phyloP scores from a whole-genome alignment of 768 basidiomycete genomes.

The Gyrodon lividus region DNA sequence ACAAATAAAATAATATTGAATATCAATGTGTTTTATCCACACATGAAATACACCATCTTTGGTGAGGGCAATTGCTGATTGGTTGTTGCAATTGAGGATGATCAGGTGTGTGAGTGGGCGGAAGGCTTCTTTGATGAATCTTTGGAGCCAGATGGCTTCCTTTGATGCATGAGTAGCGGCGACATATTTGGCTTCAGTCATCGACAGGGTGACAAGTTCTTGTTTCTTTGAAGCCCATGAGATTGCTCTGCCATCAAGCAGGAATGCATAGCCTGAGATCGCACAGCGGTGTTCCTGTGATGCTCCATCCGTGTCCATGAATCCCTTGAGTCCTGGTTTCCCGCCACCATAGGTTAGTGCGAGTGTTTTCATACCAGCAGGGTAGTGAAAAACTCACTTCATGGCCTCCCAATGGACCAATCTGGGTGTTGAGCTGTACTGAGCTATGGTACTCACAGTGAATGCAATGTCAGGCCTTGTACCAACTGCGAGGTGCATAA shows the following conservation, averaged over 20 bases:
- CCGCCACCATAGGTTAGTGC: too few species aligned
- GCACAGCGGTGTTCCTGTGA: slow-evolving; percentile 22
- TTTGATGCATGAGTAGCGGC: slow-evolving; percentile 30
- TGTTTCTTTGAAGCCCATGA: slow-evolving; percentile 39
- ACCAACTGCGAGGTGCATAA: slow-evolving; percentile 30
- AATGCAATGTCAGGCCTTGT: slow-evolving; percentile 31
- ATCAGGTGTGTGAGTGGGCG: slow-evolving; percentile 18
- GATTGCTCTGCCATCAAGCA: slow-evolving; percentile 27
- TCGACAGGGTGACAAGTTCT: slow-evolving; percentile 38
- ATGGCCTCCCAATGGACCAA: slow-evolving; percentile 36
- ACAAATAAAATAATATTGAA: slow-evolving; percentile 33
- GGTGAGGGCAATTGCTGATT: slow-evolving; percentile 33
- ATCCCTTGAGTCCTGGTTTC: not conserved
- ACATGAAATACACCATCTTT: slow-evolving; percentile 17
- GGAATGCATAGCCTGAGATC: slow-evolving; percentile 27
- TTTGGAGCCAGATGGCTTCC: slow-evolving; percentile 34
- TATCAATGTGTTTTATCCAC: slow-evolving; percentile 38
- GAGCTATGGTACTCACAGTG: slow-evolving; percentile 17
- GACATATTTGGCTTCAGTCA: slow-evolving; percentile 42
- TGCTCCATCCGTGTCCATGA: slow-evolving; percentile 14
- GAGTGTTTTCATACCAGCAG: slow-evolving; percentile 33
- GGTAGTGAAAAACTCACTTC: slow-evolving; percentile 35
- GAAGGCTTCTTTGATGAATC: slow-evolving; percentile 33
- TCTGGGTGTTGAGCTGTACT: slow-evolving; percentile 29
- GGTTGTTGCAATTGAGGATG: slow-evolving; percentile 36